Base-by-base conservation (phyloP, 225 moss, liverwort and hornwort species). In the Takakia lepidozioides region DNA sequence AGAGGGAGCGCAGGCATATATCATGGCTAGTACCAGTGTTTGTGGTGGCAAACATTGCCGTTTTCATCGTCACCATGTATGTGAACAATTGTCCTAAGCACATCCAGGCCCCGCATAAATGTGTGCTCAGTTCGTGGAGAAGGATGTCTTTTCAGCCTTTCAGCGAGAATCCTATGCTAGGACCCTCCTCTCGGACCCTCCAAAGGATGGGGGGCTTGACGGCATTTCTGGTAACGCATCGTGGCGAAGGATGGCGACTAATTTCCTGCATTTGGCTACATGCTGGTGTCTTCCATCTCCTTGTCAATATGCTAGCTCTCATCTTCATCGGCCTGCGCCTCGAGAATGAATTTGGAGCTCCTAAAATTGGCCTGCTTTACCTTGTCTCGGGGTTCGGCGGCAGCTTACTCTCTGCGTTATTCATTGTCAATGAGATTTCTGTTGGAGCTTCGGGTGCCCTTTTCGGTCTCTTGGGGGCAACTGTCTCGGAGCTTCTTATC, bases 381-480 rank as follows among this genome's bases (percentile, higher is more conserved):
- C 23, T 72, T 1, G 14, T 69, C 27, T 71, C 71, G 38, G 81
- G 75, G 19, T 62, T 81, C 26, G 48, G 54, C 29, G 75, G 81
- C 34, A 76, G 62, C 55, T 27, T 76, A 15, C 50, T 81, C 26
- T 76, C 72, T 5, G 71, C 76, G 8, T 44, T 65, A 8, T 68
- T 81, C 64, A 35, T 65, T n/a, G 62, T 68, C 6, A 65, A 64
- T 14, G 63, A 61, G 17, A 56, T 81, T 49, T 81, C 75, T 1
- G 59, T 62, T 5, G 75, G 75, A 10, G 17, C 80, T 14, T 72
- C 80, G 6, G 80, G 68, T 2, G 80, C 80, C 7, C 46, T 75
- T 28, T 71, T 81, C 62, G 80, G 80, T 43, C 40, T 81, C 24
- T 17, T 81, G 2, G 80, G 80, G 2, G 72, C 75, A 5, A 81